Evolutionary conservation across 345 rosid species (phyloP).

Genomic region (Salix udensis): DNA sequence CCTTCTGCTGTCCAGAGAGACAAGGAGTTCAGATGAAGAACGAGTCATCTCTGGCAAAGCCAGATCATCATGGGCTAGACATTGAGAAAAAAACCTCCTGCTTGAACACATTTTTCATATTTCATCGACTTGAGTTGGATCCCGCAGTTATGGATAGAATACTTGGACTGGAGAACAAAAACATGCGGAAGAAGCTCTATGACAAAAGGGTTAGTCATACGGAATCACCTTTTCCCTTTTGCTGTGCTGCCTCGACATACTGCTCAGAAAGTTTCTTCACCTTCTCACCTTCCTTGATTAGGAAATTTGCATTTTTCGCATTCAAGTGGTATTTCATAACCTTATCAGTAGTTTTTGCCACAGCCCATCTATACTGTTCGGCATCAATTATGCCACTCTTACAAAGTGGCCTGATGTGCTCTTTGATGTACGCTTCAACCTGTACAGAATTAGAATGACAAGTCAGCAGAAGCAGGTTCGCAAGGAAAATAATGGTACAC

Average conservation of each 20-base stretch:
- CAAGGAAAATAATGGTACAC: not conserved
- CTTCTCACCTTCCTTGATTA: conserved; percentile 95
- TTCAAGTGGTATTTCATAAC: conserved; percentile 87
- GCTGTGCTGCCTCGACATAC: conserved; percentile 72
- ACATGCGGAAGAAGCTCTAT: not conserved
- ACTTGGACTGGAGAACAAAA: not conserved
- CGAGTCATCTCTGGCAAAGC: not conserved
- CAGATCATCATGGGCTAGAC: not conserved
- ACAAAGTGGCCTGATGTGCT: conserved; percentile 91
- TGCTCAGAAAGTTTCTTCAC: conserved; percentile 96
- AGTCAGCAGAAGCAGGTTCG: conserved; percentile 10
- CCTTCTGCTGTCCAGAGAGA: not conserved
- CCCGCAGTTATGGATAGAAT: not conserved
- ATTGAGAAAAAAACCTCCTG: not conserved
- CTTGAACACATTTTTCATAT: not conserved
- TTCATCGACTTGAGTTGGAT: not conserved
- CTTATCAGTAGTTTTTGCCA: conserved; percentile 74
- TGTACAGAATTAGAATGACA: conserved; percentile 14
- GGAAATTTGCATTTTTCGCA: conserved; percentile 80
- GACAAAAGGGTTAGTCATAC: not conserved
- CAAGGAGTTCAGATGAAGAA: not conserved
- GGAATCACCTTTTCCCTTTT: conserved; percentile 43
- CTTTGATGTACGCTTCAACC: conserved; percentile 96
- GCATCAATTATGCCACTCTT: conserved; percentile 77
- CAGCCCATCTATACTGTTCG: conserved; percentile 91